Base-by-base conservation (phyloP, 2,329 filamentous ascomycete genomes). In the Botrytis fragariae region DNA sequence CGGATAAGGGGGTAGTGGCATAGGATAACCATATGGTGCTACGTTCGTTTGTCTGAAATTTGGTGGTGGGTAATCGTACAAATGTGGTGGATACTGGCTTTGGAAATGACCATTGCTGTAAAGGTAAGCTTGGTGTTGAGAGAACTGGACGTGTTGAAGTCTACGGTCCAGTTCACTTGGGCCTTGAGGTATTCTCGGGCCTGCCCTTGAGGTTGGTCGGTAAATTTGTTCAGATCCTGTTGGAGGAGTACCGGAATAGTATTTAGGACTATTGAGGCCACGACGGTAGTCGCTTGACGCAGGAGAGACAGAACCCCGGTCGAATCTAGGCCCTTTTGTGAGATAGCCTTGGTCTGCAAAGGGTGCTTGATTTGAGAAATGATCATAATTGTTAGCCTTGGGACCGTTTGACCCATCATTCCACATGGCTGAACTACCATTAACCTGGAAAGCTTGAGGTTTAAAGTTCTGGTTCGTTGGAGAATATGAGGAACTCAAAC, bases 41-140 rank as follows among this genome's bases (percentile, higher is more conserved):
- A 79, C 80, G 69, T 81, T 78, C 61, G 75, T 82, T 68, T 74
- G 81, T 72, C 79, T 82, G 78, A 80, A 85, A 32, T 68, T 80
- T 69, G 75, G 75, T 16, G 77, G 82, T 70, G 76, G 80, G 74
- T 81, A 86, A 57, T 84, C 84, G 79, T 82, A 85, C 48, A 76
- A 59, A 39, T 80, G 76, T 73, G 83, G 76, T 76, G 79, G 74
- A 75, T 84, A 86, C 51, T 83, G 83, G 5, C 82, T 81, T 44
- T 82, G 76, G 67, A 83, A 83, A 70, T 79, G 79, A 4, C 78
- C 75, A 35, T 78, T 76, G 73, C 84, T 42, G 25, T 72, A 72
- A n/a, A 70, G 42, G 86, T 59, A 81, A 70, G 74, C 83, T 85
- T 29, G 78, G 73, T 63, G 64, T 61, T 79, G 79, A 32, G 74